Base-by-base conservation (phyloP, 108 stramenopile species). In the Stephanodiscus triporus region DNA sequence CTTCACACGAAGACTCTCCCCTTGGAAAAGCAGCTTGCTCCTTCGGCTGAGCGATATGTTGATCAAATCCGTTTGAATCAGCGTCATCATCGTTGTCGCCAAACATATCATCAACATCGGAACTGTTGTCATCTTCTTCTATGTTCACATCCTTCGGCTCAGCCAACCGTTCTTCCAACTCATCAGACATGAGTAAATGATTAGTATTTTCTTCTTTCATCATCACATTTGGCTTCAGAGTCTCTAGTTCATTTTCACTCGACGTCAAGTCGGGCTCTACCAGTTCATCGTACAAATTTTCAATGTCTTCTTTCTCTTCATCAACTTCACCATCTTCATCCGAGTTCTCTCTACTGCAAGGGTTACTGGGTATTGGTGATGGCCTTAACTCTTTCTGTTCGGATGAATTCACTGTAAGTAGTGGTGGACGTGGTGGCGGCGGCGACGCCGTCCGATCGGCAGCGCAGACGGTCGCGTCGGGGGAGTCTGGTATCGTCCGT, bases 311-410 rank as follows among this genome's bases (percentile, higher is more conserved):
- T 38, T 53, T 20, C 29, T 34, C 80, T 59, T 81, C 80, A 51
- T 81, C 80, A 22, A 81, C 67, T 51, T 75, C 63, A 20, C 80
- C 80, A 20, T 81, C 80, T 53, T 81, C 80, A 49, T 81, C 80
- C 1, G 72, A 68, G n/a, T 81, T 73, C 9, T 74, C 58, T 3
- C 17, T 23, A 16, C 9, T 9, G 19, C 50, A 36, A 40, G 30
- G 36, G 37, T 34, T 40, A 51, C 23, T 69, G 40, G 5, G 26
- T 36, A 27, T 17, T 34, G 26, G 38, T 26, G 14, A 4, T 34
- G 17, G 55, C 30, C 16, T 14, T 30, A n/a, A 2, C 29, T 36
- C 58, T 3, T 37, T 59, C 34, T 5, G 5, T 16, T 14, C 16
- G 29, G 34, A 7, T 1, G 30, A 4, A 9, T 37, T 20, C 20